Evolutionary conservation across 1,139 yeast species (phyloP), one percentile per base, ranked within the genome.

Genomic region (Diutina rugosa): DNA sequence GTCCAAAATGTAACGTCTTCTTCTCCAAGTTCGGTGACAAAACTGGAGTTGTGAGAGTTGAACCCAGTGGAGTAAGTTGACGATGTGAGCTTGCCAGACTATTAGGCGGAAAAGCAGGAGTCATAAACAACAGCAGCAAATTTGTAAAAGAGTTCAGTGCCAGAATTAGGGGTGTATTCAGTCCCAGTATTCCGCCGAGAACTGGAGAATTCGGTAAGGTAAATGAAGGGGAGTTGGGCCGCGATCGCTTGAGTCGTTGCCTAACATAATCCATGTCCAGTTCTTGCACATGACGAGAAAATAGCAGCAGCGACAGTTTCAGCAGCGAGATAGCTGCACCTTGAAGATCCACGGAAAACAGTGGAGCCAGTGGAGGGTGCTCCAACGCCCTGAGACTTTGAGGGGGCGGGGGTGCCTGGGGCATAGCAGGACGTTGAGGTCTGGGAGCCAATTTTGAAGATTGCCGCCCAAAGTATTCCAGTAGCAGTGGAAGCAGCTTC

Each of bases 191-290:
- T 0, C 79, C 79, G 57, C 53, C 53, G 56, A 80, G 57, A 14
- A 61, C 61, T 10, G 63, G 63, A 30, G 62, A 60, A 49, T 59
- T 60, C n/a, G 63, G 63, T 8, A 61, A 48, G 26, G 62, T 59
- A 55, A 61, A 91, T 51, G 61, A 61, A 10, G 79, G 79, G n/a
- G 91, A 84, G 66, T 82, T 86, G 48, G 95, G 95, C 61, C 95
- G 73, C 55, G 93, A 84, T 63, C 79, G 81, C 65, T 86, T 85
- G 55, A 82, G 72, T 56, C 84, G 74, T 64, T 77, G 77, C 66
- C 73, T 69, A 59, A 79, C 72, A 63, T 74, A 74, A 58, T 78
- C 80, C 60, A 67, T 57, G 61, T 80, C 82, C 49, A 78, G 72
- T 45, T 74, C 77, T 59, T 73, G 73, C 21, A 71, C 59, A 16